Conservation (phyloP, 208 protist genomes). For the Trypanosoma grayi region DNA sequence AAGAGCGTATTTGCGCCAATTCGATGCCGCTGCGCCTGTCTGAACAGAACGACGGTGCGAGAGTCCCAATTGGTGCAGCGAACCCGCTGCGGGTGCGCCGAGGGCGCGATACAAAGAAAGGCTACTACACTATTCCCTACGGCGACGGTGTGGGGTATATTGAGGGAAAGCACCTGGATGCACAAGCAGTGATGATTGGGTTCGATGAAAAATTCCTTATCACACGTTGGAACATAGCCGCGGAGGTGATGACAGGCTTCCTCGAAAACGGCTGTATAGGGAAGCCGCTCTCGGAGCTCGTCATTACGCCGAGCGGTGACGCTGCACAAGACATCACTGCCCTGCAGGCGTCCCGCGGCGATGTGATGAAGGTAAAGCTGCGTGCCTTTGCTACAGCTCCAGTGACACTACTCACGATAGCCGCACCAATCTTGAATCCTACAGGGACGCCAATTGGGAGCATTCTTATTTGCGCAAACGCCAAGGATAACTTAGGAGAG, state of each 20-base stretch:
- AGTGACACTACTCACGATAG: conserved; percentile 71
- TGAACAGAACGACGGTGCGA: background rate
- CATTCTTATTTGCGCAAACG: conserved; percentile 86
- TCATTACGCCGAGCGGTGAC: conserved; percentile 52
- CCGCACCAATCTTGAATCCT: conserved; percentile 61
- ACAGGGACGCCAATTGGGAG: conserved; percentile 57
- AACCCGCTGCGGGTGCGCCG: background rate
- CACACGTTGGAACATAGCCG: conserved; percentile 83
- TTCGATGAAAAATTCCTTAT: conserved; percentile 76
- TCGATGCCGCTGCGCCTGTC: background rate
- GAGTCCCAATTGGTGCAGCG: background rate
- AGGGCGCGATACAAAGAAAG: conserved; percentile 46
- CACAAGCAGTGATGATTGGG: conserved; percentile 88
- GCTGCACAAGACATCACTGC: conserved; percentile 24
- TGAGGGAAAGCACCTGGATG: conserved; percentile 76
- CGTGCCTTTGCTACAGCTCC: conserved; percentile 71
- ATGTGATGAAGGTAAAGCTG: conserved; percentile 76
- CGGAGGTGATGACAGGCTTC: conserved; percentile 86
- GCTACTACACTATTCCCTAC: conserved; percentile 82
- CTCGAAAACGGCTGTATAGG: conserved; percentile 76
- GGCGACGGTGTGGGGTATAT: conserved; percentile 75
- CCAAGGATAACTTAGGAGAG: conserved; percentile 76
- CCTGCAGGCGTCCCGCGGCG: conserved; percentile 36
- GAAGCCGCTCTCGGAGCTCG: conserved; percentile 80
- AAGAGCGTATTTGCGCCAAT: conserved; percentile 41